phyloP scores from a whole-genome alignment of 805 yeast genomes.

The Cyberlindnera mississippiensis region DNA sequence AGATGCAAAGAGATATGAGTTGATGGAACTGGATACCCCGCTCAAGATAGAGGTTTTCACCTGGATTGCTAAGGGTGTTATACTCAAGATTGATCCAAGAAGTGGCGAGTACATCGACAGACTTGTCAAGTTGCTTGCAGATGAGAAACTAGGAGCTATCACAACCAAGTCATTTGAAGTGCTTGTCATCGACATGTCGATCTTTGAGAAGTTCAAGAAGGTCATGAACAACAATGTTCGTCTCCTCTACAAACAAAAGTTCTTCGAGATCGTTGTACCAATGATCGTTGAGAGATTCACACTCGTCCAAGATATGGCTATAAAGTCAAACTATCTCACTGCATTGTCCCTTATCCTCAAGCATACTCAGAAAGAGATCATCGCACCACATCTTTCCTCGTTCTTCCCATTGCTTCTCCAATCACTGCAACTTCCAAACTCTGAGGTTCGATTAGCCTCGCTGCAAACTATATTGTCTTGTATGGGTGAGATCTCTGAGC shows the following conservation, averaged over 20 bases:
- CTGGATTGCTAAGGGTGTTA: slow-evolving; percentile 72
- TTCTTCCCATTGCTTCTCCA: slow-evolving; percentile 72
- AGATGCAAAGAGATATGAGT: slow-evolving; percentile 1
- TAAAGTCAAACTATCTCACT: slow-evolving; percentile 52
- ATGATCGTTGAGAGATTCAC: slow-evolving; percentile 46
- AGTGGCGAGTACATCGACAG: slow-evolving; percentile 33
- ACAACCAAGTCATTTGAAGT: slow-evolving; percentile 56
- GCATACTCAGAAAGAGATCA: slow-evolving; percentile 57
- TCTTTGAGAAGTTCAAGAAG: slow-evolving; percentile 48
- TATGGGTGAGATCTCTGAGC: slow-evolving; percentile 48
- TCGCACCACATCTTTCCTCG: slow-evolving; percentile 57
- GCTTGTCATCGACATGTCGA: slow-evolving; percentile 60
- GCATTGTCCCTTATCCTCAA: slow-evolving; percentile 66
- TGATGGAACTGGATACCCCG: slow-evolving; percentile 12
- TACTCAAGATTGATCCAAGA: slow-evolving; percentile 49
- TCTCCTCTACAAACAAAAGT: slow-evolving; percentile 73
- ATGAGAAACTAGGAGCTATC: slow-evolving; percentile 29
- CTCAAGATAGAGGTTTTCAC: slow-evolving; percentile 48
- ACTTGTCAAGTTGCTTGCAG: slow-evolving; percentile 34
- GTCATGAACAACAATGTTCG: slow-evolving; percentile 54
- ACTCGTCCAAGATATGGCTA: slow-evolving; percentile 17
- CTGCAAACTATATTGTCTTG: slow-evolving; percentile 55
- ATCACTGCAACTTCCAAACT: slow-evolving; percentile 44
- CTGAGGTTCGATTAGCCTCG: slow-evolving; percentile 54
- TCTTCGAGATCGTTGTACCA: slow-evolving; percentile 61